Evolutionary conservation across 2,329 filamentous ascomycete genomes (phyloP).

Genomic region (Aspergillus intermedius): DNA sequence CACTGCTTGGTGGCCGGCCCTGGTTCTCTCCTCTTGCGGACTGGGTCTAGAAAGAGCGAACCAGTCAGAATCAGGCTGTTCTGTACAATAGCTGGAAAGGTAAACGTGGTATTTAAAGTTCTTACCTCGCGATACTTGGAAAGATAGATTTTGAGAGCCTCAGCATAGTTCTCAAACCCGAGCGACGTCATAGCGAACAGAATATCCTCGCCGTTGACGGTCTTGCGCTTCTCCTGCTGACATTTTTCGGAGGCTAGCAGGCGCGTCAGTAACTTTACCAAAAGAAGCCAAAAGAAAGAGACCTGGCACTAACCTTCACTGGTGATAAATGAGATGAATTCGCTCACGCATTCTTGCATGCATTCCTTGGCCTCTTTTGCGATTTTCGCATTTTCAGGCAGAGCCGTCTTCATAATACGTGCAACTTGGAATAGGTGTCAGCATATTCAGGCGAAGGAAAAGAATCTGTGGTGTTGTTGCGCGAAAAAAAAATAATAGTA

Average conservation of each 20-base stretch:
- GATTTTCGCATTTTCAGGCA: slow-evolving; percentile 98
- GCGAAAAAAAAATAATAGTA: not conserved
- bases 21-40: slow-evolving; percentile 64
- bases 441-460: slow-evolving; percentile 6
- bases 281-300: slow-evolving; percentile 1
- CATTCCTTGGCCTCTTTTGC: slow-evolving; percentile 99
- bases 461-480: not conserved
- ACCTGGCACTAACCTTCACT: slow-evolving; percentile 71
- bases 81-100: not conserved
- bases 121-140: slow-evolving; percentile 96
- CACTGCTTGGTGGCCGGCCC: slow-evolving; percentile 49
- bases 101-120: slow-evolving; percentile 26
- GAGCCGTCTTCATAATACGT: slow-evolving; percentile 95
- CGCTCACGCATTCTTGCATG: slow-evolving; percentile 99
- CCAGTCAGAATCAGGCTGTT: slow-evolving; percentile 45
- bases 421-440: slow-evolving; percentile 73
- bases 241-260: slow-evolving; percentile 89
- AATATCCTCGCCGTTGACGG: slow-evolving; percentile 97
- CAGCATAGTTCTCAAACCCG: slow-evolving; percentile 97
- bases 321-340: slow-evolving; percentile 99
- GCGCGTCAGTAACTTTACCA: slow-evolving; percentile 1
- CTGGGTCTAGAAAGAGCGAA: slow-evolving; percentile 58
- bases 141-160: slow-evolving; percentile 95
- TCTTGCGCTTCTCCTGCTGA: slow-evolving; percentile 98
- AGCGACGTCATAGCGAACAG: slow-evolving; percentile 98